Conservation (phyloP, 2,329 filamentous ascomycete genomes). For the Pseudogymnoascus verrucosus region DNA sequence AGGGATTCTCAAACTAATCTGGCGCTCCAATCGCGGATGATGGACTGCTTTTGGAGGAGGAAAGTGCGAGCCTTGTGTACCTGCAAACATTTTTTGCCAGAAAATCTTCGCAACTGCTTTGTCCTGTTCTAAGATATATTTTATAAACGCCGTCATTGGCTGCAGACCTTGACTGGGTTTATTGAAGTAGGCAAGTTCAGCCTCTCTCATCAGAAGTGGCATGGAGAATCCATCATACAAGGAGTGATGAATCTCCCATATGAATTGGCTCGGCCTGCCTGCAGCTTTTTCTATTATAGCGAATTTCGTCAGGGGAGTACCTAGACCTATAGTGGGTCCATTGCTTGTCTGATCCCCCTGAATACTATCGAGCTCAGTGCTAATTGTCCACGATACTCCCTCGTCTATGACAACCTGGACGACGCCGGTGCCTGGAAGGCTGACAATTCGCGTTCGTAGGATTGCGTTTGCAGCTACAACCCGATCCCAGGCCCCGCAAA, state of each 20-base stretch:
- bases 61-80: not conserved
- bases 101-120: not conserved
- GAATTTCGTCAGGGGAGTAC: not conserved
- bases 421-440: conserved; percentile 19
- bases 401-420: conserved; percentile 6
- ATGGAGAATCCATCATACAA: conserved; percentile 59
- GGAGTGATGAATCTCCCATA: conserved; percentile 42
- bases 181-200: not conserved
- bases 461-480: conserved; percentile 15
- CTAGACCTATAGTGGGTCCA: not conserved
- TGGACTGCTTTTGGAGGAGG: not conserved
- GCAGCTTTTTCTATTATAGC: not conserved
- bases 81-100: not conserved
- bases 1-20: not conserved
- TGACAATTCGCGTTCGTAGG: conserved; percentile 27
- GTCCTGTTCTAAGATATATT: not conserved
- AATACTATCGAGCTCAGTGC: not conserved
- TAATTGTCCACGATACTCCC: not conserved
- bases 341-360: not conserved
- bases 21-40: not conserved
- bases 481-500: conserved; percentile 11
- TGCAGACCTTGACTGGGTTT: not conserved
- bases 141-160: not conserved
- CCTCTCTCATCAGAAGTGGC: conserved; percentile 1
- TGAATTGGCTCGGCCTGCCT: not conserved